Base-by-base conservation (phyloP, 148 eudicot genomes). In the Pouteria glomerata region DNA sequence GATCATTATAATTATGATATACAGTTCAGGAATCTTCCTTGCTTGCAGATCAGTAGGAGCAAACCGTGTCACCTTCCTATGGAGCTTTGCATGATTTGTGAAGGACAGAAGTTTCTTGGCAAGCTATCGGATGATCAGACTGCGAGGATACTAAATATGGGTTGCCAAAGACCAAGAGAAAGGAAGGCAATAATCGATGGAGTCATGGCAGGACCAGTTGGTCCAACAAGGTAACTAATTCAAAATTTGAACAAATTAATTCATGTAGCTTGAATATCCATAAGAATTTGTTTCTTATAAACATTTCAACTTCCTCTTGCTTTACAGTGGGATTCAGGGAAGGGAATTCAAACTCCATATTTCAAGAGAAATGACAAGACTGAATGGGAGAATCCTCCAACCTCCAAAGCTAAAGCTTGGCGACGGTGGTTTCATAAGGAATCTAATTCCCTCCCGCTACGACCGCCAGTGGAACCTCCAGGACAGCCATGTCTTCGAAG, bases 341-440 rank as follows among this genome's bases (percentile, higher is more conserved):
- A 85, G 67, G 66, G 98, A 89, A 77, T 94, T 94, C 75, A 89
- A 83, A 26, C 88, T 94, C 42, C 74, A 84, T 53, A 78, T 94
- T 19, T 76, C 91, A 16, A 81, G 78, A 70, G 96, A 94, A 69
- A 94, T 94, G 98, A 94, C 97, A 1, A 62, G 77, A 52, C 69
- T 94, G 80, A 94, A 73, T 6, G 98, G 98, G 4, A 79, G 98
- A 81, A 83, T 94, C 58, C 97, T 94, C 61, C 85, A 75, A 57
- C 98, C 98, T 73, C 98, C 98, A n/a, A 91, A 83, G 79, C 77
- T 94, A 21, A 91, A 85, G 68, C 96, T 94, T 24, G 98, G 98
- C 8, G 63, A 85, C 51, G 79, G 86, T 23, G 98, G 98, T 8
- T 77, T 78, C 34, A 74, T 89, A 71, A 85, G 78, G 61, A 82